Base-by-base conservation (phyloP, 768 basidiomycete genomes). In the Tricholomella constricta region DNA sequence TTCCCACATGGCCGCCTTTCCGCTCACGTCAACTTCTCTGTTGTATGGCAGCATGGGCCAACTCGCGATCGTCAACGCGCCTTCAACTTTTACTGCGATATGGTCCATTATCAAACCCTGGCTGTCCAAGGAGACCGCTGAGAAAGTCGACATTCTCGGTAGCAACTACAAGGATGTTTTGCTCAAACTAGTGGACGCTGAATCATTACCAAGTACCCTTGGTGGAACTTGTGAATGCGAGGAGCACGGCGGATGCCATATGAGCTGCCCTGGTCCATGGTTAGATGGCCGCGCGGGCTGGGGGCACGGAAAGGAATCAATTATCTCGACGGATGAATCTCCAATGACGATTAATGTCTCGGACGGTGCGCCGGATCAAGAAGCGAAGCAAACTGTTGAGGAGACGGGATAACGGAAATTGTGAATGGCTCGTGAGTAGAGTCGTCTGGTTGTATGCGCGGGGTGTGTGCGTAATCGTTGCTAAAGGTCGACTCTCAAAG, bases 251-350 rank as follows among this genome's bases (percentile, higher is more conserved):
- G 83, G 86, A 5, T 90, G 88, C 58, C 76, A 76, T 49, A 58
- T 82, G 60, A 85, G 83, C 56, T 80, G 80, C 32, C 84, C 78
- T 2, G 88, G 88, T 5, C 88, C 88, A 20, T 89, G 88, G 88
- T 70, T 83, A 69, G 81, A 85, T 22, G 83, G 82, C 14, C 72
- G 83, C 50, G 62, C 65, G 8, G 79, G 79, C 20, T 79, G 77
- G 78, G 78, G 78, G 10, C 75, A 71, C 40, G 63, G 68, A 20
- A 64, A 64, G 52, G 55, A 37, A 20, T 49, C 17, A 25, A 32
- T 32, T 32, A 11, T 11, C 31, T 43, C 25, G 25, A 54, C 25
- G 25, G 48, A 37, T 11, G 32, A 46, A 14, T n/a, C 43, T 10
- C 23, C 23, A 31, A 43, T 43, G 25, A 31, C 25, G 11, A 38